These are phyloP conservation scores for Blastocystis sp. DNA, from an alignment of 352 stramenopile genomes.

Conservation along the genomic window DNA sequence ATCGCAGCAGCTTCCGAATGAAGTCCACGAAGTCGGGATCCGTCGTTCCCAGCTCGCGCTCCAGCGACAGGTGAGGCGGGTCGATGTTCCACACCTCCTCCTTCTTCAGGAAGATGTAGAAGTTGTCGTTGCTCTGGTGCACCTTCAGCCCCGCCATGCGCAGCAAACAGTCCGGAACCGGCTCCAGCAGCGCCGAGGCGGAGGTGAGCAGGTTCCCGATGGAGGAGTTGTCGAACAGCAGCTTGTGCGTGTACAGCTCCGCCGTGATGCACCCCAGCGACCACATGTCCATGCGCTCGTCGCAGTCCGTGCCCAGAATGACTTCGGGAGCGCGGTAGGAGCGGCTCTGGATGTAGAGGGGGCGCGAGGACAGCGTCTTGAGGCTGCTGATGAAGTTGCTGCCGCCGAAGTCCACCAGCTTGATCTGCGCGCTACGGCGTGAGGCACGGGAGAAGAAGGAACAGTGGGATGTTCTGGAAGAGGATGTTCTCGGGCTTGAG, in stretches of 20 bases:
- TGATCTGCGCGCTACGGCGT: conserved; percentile 78
- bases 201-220: conserved; percentile 84
- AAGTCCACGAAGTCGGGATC: conserved; percentile 80
- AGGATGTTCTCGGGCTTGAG: conserved; percentile 96
- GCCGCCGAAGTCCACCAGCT: conserved; percentile 91
- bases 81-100: conserved; percentile 81
- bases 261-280: conserved; percentile 84
- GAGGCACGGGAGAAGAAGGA: neutral
- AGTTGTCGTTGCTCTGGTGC: conserved; percentile 78
- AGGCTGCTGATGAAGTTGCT: conserved; percentile 86
- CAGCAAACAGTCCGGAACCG: conserved; percentile 36
- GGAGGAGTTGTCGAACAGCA: conserved; percentile 87
- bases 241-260: conserved; percentile 85
- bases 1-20: conserved; percentile 83
- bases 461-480: conserved; percentile 75
- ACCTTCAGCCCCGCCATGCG: conserved; percentile 18
- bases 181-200: conserved; percentile 26
- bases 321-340: conserved; percentile 86
- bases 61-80: neutral
- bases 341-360: conserved; percentile 86
- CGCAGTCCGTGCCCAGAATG: conserved; percentile 86
- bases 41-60: conserved; percentile 39
- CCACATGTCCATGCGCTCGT: conserved; percentile 88
- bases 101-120: conserved; percentile 79
- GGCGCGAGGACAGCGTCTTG: conserved; percentile 75